Conservation (phyloP, 352 stramenopile genomes). For the Thalassiosira sp. region DNA sequence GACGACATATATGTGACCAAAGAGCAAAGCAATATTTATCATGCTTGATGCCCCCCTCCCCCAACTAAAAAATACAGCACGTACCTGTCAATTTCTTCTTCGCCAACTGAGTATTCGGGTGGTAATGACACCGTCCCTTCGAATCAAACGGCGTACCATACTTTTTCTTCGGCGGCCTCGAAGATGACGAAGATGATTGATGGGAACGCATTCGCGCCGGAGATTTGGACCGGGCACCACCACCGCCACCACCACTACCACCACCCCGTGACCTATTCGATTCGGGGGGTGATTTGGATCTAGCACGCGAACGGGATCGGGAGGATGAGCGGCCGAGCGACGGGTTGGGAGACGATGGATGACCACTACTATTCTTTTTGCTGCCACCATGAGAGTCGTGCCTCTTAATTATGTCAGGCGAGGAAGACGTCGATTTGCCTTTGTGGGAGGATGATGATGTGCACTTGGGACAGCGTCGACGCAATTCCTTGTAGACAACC, state of each 20-base stretch:
- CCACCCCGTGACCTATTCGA: too few relatives aligned
- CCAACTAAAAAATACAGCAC: too few relatives aligned
- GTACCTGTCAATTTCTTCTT: conserved; percentile 55
- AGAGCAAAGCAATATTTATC: too few relatives aligned
- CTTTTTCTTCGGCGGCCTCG: conserved; percentile 16
- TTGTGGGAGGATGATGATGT: not conserved
- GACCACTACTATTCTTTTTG: not conserved
- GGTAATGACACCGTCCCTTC: conserved; percentile 51
- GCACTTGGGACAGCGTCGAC: conserved; percentile 19
- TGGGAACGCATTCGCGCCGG: not conserved
- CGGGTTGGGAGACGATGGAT: not conserved
- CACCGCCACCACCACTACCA: too few relatives aligned
- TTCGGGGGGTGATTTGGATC: not conserved
- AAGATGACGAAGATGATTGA: not conserved
- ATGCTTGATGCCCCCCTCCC: too few relatives aligned
- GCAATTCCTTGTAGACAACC: conserved; percentile 23
- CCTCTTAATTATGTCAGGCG: not conserved
- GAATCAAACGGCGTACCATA: conserved; percentile 45
- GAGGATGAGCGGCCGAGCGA: not conserved
- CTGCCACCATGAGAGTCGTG: not conserved
- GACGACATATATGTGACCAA: too few relatives aligned
- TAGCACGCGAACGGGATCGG: conserved; percentile 1
- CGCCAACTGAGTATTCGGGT: conserved; percentile 38
- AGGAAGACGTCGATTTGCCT: not conserved
- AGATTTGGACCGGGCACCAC: too few relatives aligned